These are phyloP conservation scores for Penicillium oxalicum DNA, from an alignment of 2,329 filamentous ascomycete species.

Conservation along the genomic window DNA sequence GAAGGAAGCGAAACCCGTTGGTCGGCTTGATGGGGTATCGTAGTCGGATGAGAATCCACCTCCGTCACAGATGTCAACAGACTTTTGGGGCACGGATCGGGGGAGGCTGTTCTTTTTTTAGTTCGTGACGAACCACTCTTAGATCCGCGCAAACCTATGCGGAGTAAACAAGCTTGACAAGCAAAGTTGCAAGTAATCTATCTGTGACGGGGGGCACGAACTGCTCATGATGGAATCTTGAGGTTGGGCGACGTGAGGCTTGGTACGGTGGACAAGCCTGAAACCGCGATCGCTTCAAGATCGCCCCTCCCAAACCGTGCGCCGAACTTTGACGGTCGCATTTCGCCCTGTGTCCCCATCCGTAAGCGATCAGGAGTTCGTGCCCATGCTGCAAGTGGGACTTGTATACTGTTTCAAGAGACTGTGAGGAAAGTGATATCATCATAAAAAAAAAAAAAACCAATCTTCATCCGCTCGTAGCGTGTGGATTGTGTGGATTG, in stretches of 20 bases:
- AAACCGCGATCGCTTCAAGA: conserved; percentile 17
- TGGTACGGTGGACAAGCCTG: conserved; percentile 6
- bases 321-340: background rate
- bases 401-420: no score
- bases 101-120: conserved; percentile 6
- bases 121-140: conserved; percentile 1
- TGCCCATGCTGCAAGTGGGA: no score
- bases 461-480: no score
- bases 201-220: conserved; percentile 3
- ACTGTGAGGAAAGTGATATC: no score
- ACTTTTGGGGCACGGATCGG: background rate
- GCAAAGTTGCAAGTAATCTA: background rate
- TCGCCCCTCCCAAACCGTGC: background rate
- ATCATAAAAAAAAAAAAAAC: no score
- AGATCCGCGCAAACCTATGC: background rate
- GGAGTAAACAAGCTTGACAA: background rate
- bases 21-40: background rate
- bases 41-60: background rate
- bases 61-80: background rate
- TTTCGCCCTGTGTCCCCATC: conserved; percentile 7
- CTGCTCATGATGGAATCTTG: conserved; percentile 2
- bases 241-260: conserved; percentile 1
- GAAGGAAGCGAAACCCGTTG: no score
- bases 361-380: background rate
- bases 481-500: no score